phyloP scores from a whole-genome alignment of 768 basidiomycete genomes.

The Austroboletus eburneus region DNA sequence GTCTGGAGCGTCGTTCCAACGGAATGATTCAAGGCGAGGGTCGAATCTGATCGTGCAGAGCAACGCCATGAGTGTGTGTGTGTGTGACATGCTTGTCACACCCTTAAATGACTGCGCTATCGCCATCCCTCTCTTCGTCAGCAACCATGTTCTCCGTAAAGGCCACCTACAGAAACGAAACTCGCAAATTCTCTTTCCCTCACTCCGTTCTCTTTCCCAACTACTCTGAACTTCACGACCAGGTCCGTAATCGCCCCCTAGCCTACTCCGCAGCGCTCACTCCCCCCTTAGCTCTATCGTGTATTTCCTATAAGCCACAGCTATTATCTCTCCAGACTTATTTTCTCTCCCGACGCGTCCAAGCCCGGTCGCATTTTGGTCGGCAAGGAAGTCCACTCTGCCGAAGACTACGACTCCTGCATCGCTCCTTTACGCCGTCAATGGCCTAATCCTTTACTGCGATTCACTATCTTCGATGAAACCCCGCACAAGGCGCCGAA shows the following conservation, averaged over 20 bases:
- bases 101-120: conserved; percentile 18
- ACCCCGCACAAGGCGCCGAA: conserved; percentile 36
- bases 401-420: conserved; percentile 52
- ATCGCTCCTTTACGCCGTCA: conserved; percentile 47
- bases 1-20: conserved; percentile 56
- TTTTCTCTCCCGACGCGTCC: conserved; percentile 63
- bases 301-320: conserved; percentile 60
- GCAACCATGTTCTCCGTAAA: conserved; percentile 70
- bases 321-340: conserved; percentile 61
- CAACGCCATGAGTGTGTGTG: too few relatives aligned
- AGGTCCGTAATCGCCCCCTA: conserved; percentile 43
- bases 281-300: conserved; percentile 53
- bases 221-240: conserved; percentile 54
- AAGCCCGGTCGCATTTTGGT: conserved; percentile 56
- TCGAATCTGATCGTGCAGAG: conserved; percentile 63
- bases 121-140: conserved; percentile 13
- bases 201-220: conserved; percentile 54
- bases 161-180: conserved; percentile 69
- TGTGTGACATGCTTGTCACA: conserved; percentile 17
- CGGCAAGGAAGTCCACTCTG: conserved; percentile 52
- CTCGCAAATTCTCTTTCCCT: conserved; percentile 60
- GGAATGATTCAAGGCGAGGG: conserved; percentile 36
- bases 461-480: conserved; percentile 59
- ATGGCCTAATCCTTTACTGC: conserved; percentile 58
- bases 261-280: conserved; percentile 17